Base-by-base conservation (phyloP, 2,329 filamentous ascomycete genomes). In the Madurella mycetomatis region DNA sequence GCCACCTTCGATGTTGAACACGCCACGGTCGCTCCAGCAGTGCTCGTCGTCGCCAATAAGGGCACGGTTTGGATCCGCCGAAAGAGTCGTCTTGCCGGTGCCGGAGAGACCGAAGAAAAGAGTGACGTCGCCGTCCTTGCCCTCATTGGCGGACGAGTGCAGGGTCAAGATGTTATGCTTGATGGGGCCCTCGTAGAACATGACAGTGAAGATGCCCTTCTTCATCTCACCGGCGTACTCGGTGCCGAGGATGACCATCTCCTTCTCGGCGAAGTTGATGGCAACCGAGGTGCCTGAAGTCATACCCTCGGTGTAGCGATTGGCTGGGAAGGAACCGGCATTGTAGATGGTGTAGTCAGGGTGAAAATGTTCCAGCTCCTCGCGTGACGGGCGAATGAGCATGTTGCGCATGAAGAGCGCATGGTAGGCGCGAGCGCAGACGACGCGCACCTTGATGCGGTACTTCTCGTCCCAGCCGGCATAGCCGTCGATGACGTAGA, bases 261-360 rank as follows among this genome's bases (percentile, higher is more conserved):
- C 94, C 86, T 96, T 96, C 71, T 96, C 92, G 70, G 88, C 88
- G 68, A 99, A 99, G 85, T 99, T 99, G 80, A 99, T 95, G 65
- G 94, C 88, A 49, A 99, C 92, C 9, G 94, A 99, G 49, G 94
- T 99, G 60, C 90, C 90, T 17, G 94, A 97, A 67, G 94, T 99
- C 94, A 99, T 99, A 69, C 94, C 92, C 73, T 91, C 89, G 57
- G 94, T 99, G 78, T 87, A 99, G 75, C 92, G 86, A 81, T 99
- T 99, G 71, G 94, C 94, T 45, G 94, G 94, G 88, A 99, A 99
- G 60, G 90, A 90, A 65, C 94, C 94, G 60, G 92, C 94, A 73
- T 99, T 99, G 87, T 99, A 99, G 79, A 99, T 97, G 68, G 92
- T 92, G 81, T 99, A 99, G 81, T 99, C 92, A 67, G 94, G 94